Conservation (phyloP, 2,329 filamentous ascomycete species). For the Rhynchosporium agropyri region DNA sequence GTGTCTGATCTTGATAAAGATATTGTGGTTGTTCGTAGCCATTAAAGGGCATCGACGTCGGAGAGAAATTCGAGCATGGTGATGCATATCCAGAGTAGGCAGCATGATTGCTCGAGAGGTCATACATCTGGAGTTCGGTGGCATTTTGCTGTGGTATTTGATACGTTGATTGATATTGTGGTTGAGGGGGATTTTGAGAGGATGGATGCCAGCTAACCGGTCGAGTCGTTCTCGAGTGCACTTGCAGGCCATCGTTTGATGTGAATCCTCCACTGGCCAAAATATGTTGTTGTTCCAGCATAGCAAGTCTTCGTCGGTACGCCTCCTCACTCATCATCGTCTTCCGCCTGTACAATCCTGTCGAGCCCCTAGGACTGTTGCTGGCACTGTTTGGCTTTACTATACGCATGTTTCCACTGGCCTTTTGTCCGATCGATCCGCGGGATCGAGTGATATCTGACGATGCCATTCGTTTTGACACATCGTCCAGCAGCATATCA, state of each 20-base stretch:
- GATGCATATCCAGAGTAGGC: constrained; percentile 62
- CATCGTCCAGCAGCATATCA: constrained; percentile 54
- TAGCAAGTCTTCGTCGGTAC: constrained; percentile 36
- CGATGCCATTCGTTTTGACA: constrained; percentile 54
- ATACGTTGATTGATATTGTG: constrained; percentile 44
- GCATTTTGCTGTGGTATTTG: constrained; percentile 46
- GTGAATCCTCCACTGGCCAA: constrained; percentile 50
- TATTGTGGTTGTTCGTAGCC: constrained; percentile 36
- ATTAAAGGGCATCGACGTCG: constrained; percentile 52
- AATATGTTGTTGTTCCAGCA: constrained; percentile 46
- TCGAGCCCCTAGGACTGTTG: constrained; percentile 65
- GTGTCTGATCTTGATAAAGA: constrained; percentile 23
- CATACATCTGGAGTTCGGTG: constrained; percentile 31
- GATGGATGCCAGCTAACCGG: constrained; percentile 79
- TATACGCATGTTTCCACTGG: constrained; percentile 58
- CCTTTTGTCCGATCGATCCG: constrained; percentile 53
- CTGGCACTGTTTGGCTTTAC: constrained; percentile 67
- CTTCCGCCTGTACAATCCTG: constrained; percentile 54
- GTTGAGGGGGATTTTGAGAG: constrained; percentile 48
- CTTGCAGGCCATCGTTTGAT: constrained; percentile 42
- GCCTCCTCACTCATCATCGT: constrained; percentile 55
- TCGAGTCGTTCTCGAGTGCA: constrained; percentile 48
- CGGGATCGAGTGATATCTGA: constrained; percentile 53
- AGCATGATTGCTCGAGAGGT: constrained; percentile 50
- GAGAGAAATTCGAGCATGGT: constrained; percentile 57